Conservation (phyloP, 2,329 filamentous ascomycete genomes). For the Aureobasidium subglaciale region DNA sequence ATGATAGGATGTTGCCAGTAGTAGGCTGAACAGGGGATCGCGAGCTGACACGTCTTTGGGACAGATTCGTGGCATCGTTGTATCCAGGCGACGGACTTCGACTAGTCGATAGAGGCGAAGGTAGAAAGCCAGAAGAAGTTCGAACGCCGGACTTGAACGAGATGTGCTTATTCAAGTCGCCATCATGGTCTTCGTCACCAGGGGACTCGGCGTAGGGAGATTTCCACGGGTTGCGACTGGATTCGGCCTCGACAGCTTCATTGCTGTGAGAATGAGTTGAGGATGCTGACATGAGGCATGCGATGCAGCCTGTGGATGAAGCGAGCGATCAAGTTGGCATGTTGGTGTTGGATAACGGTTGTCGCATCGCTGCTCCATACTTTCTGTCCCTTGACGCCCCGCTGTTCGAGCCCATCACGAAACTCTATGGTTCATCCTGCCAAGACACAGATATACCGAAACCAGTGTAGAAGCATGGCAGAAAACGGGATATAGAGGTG, state of each 20-base stretch:
- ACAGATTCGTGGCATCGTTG: constrained; percentile 25
- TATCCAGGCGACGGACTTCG: constrained; percentile 21
- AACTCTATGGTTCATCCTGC: neutral
- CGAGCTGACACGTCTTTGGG: constrained; percentile 21
- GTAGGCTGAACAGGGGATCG: constrained; percentile 20
- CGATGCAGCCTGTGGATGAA: neutral
- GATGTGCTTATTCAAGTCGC: constrained; percentile 31
- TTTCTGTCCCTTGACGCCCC: neutral
- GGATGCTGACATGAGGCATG: constrained; percentile 31
- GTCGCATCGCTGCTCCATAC: constrained; percentile 1
- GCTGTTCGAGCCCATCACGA: neutral
- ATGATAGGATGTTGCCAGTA: constrained; percentile 36
- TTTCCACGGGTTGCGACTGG: constrained; percentile 34
- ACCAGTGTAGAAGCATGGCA: too few relatives aligned
- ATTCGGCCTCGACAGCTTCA: constrained; percentile 38
- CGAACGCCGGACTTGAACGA: constrained; percentile 62
- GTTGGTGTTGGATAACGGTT: neutral
- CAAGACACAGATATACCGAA: too few relatives aligned
- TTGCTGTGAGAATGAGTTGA: constrained; percentile 24
- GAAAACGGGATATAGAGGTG: too few relatives aligned
- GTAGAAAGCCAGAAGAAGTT: constrained; percentile 40
- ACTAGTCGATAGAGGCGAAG: constrained; percentile 28
- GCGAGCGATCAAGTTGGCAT: neutral
- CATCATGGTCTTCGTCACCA: constrained; percentile 38
- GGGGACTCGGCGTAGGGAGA: constrained; percentile 34